Base-by-base conservation (phyloP, 129 eudicot genomes). In the Heracleum sosnowskyi region DNA sequence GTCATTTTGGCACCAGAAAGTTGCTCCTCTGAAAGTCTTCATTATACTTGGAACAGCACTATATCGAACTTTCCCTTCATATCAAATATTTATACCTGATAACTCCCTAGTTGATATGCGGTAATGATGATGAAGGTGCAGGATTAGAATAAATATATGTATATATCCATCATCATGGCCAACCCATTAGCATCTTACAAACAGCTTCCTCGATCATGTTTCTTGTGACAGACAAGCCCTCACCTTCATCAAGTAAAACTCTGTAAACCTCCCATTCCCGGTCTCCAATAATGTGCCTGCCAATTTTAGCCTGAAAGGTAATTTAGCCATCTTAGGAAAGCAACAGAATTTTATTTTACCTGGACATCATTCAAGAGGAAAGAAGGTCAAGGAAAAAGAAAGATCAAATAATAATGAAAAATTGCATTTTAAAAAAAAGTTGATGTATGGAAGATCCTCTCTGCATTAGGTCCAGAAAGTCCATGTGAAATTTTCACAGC, bases 261-360 rank as follows among this genome's bases (percentile, higher is more conserved):
- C 94, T 75, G 73, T 93, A 90, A 80, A 93, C 88, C 83, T 93
- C 98, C 93, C 98, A 93, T 81, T 90, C 93, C 9, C 96, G 83
- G 36, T 87, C 93, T 37, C 90, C 89, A 31, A 93, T 87, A 86
- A 83, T 62, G 57, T 90, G 89, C 81, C 98, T 84, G 76, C 86
- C 88, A 31, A 90, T 81, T 72, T 88, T 91, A 77, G 96, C 96
- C 98, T 93, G 96, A 66, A 79, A 68, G 45, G 37, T 39, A 74
- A 10, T 35, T 42, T 31, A 76, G 12, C 68, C 62, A 40, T 45
- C 46, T 76, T 29, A 70, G 79, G 49, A 41, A 63, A 73, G 51
- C 16, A 42, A 2, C 31, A 20, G 42, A 69, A 66, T 17, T 66
- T 5, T 31, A 45, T 47, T 47, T 45, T 45, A 24, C 31, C n/a